Percentiles rank a stretch among this genome's conserved stretches.
phyloP scores from a whole-genome alignment of 2,329 filamentous ascomycete species.

The Epichloe sp. region DNA sequence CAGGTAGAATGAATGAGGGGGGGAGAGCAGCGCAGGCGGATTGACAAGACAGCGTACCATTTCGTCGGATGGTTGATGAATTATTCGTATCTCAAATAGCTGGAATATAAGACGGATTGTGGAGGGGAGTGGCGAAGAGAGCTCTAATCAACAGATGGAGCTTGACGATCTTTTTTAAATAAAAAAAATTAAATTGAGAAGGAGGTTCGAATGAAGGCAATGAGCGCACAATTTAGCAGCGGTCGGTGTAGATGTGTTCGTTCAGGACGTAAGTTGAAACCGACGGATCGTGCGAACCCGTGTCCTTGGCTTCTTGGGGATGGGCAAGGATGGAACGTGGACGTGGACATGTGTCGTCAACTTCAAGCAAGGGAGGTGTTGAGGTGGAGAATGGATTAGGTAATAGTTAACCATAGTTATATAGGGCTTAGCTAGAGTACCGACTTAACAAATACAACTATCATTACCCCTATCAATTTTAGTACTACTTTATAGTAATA shows the following conservation, averaged over 20 bases:
- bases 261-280: background rate
- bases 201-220: background rate
- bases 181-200: background rate
- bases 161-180: background rate
- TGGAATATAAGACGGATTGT: background rate
- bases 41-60: background rate
- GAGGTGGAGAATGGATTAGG: too few species aligned
- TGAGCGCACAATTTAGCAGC: background rate
- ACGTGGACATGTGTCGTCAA: slow-evolving; percentile 19
- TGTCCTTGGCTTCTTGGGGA: background rate
- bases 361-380: slow-evolving; percentile 7
- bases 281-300: background rate
- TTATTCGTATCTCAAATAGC: background rate
- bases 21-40: too few species aligned
- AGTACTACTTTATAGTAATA: too few species aligned
- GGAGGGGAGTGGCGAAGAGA: background rate
- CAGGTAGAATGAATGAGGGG: background rate
- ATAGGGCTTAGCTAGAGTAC: too few species aligned
- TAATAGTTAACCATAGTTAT: too few species aligned
- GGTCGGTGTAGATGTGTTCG: background rate
- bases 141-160: background rate
- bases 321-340: slow-evolving; percentile 4
- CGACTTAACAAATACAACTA: too few species aligned
- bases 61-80: background rate
- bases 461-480: too few species aligned